Evolutionary conservation across 768 basidiomycete species (phyloP).

Genomic region (Amanita muscaria): DNA sequence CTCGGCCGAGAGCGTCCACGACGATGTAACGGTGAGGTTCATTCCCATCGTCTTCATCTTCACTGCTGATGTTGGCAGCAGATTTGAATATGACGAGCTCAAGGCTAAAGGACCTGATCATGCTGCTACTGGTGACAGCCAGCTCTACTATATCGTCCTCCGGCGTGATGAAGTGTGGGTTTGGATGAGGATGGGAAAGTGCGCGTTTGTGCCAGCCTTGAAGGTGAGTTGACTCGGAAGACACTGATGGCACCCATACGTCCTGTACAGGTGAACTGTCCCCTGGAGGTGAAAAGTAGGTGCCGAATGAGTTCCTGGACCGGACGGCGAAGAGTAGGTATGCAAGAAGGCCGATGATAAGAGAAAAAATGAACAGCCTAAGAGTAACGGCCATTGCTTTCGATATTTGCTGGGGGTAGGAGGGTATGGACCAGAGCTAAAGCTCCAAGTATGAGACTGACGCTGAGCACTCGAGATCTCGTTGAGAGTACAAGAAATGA

Average conservation of each 20-base stretch:
- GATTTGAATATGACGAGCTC: constrained; percentile 26
- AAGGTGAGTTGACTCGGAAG: constrained; percentile 7
- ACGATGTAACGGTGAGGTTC: constrained; percentile 17
- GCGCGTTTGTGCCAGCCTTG: constrained; percentile 23
- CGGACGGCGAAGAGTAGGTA: background rate
- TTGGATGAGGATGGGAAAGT: constrained; percentile 18
- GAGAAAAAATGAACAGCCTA: background rate
- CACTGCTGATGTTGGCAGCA: constrained; percentile 9
- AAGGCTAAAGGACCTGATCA: constrained; percentile 27
- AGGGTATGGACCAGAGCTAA: too few species aligned
- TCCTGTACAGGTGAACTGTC: too few species aligned
- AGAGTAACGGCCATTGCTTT: too few species aligned
- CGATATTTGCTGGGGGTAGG: too few species aligned
- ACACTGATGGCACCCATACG: too few species aligned
- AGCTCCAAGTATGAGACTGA: too few species aligned
- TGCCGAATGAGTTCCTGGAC: background rate
- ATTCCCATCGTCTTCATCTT: too few species aligned
- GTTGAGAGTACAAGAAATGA: too few species aligned
- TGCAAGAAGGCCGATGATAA: background rate
- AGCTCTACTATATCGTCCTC: constrained; percentile 20
- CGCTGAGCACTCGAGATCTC: too few species aligned
- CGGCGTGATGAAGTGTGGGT: constrained; percentile 19
- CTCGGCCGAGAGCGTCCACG: constrained; percentile 25
- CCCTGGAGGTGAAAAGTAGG: background rate
- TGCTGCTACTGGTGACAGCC: constrained; percentile 25